Percentiles rank a stretch among this genome's conserved stretches.
Evolutionary conservation across 345 rosid genomes (phyloP).

Genomic region (Corymbia maculata): DNA sequence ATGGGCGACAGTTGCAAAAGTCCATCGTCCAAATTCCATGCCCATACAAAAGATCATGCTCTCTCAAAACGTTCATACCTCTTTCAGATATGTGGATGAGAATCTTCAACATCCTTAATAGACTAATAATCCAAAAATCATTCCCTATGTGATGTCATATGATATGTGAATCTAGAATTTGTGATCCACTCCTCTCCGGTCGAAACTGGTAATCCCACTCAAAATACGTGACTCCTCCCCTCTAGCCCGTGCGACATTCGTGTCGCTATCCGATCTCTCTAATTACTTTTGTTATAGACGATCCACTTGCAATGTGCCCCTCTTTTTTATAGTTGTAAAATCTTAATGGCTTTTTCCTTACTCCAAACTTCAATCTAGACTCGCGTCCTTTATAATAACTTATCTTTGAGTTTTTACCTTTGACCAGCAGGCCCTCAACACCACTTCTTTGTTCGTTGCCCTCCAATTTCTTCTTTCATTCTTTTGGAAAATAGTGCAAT

Average conservation of each 20-base stretch:
- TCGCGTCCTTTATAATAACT: background rate
- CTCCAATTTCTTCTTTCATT: background rate
- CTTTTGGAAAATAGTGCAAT: background rate
- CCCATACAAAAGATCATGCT: background rate
- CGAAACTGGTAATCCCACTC: background rate
- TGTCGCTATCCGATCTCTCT: too few relatives aligned
- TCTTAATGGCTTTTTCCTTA: background rate
- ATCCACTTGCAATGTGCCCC: too few relatives aligned
- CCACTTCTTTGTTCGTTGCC: background rate
- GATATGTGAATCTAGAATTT: background rate
- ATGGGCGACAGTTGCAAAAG: background rate
- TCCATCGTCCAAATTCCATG: background rate
- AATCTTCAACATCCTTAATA: background rate
- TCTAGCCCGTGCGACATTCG: accelerated
- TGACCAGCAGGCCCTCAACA: background rate
- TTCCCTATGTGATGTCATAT: too few relatives aligned
- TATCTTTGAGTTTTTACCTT: background rate
- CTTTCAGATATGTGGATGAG: background rate
- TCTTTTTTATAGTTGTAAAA: too few relatives aligned
- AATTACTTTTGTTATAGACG: too few relatives aligned
- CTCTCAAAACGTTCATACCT: background rate
- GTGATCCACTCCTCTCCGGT: accelerated
- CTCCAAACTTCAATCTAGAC: background rate
- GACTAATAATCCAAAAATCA: background rate
- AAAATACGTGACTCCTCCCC: background rate